These are phyloP conservation scores for Phytopythium helicoides DNA, from an alignment of 352 stramenopile species.

Conservation along the genomic window DNA sequence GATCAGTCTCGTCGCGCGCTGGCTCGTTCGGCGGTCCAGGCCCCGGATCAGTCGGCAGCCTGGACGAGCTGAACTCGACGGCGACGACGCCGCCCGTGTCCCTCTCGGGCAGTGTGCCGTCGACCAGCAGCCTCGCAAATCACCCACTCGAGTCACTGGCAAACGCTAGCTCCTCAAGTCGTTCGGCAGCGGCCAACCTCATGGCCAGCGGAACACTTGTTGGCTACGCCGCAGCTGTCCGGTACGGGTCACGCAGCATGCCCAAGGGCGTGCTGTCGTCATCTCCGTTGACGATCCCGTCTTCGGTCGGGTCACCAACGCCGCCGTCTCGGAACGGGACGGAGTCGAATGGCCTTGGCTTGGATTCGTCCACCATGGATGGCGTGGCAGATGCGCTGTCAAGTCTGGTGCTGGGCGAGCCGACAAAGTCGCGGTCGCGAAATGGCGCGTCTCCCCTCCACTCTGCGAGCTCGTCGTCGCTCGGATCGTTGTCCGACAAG, in stretches of 20 bases:
- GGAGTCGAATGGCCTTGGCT: constrained; percentile 20
- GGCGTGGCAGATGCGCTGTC: constrained; percentile 68
- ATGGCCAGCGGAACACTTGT: constrained; percentile 52
- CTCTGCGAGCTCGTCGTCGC: constrained; percentile 56
- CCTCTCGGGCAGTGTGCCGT: constrained; percentile 51
- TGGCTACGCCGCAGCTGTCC: constrained; percentile 81
- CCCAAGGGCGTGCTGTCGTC: constrained; percentile 25
- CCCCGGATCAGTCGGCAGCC: constrained; percentile 64
- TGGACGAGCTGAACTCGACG: constrained; percentile 62
- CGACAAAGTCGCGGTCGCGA: constrained; percentile 13
- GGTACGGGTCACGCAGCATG: constrained; percentile 51
- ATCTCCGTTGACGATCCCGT: constrained; percentile 26
- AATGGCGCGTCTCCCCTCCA: constrained; percentile 31
- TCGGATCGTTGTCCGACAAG: constrained; percentile 48
- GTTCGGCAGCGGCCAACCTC: constrained; percentile 27
- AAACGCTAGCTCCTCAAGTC: constrained; percentile 23
- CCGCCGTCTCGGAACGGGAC: constrained; percentile 28
- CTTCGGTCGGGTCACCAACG: constrained; percentile 27
- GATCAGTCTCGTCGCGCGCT: constrained; percentile 70
- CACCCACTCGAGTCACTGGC: constrained; percentile 20
- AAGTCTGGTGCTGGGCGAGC: constrained; percentile 61
- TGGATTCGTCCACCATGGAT: constrained; percentile 32
- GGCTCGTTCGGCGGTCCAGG: constrained; percentile 80
- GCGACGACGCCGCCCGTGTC: constrained; percentile 56
- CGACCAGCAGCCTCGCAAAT: constrained; percentile 6